A percentile compares a stretch with the other conserved stretches of the same genome.
These are phyloP conservation scores for Wickerhamomyces mucosus DNA, from an alignment of 805 yeast species.

Conservation along the genomic window DNA sequence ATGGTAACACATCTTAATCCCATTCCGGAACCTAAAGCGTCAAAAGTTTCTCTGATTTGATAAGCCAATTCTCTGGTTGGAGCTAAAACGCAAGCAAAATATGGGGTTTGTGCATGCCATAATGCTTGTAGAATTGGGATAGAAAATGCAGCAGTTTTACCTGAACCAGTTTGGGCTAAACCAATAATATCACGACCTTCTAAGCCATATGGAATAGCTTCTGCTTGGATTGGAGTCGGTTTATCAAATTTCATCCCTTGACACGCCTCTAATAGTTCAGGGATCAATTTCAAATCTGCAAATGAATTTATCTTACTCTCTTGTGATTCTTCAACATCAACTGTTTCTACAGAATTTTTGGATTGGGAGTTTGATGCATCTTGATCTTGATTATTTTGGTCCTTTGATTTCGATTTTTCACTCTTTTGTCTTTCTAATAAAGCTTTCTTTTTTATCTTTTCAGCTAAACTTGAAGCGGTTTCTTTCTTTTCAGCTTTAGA, in stretches of 20 bases:
- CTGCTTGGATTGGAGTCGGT: constrained; percentile 92
- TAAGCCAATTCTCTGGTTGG: constrained; percentile 82
- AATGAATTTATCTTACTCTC: constrained; percentile 31
- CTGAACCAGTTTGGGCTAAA: constrained; percentile 95
- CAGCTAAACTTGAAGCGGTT: constrained; percentile 42
- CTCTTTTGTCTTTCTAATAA: constrained; percentile 14
- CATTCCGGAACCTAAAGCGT: constrained; percentile 85
- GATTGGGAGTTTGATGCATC: constrained; percentile 1
- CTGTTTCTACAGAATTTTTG: constrained; percentile 1
- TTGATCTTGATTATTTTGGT: constrained; percentile 2
- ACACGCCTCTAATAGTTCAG: constrained; percentile 75
- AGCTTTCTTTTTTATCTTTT: constrained; percentile 40
- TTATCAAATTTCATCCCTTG: constrained; percentile 60
- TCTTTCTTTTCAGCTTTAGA: constrained; percentile 22
- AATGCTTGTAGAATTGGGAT: constrained; percentile 86
- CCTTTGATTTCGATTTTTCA: constrained; percentile 2
- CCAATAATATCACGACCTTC: constrained; percentile 92
- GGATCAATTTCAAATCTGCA: constrained; percentile 53
- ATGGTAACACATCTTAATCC: constrained; percentile 84
- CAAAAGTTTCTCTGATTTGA: constrained; percentile 90
- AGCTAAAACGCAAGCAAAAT: constrained; percentile 80
- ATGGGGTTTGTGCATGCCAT: constrained; percentile 83
- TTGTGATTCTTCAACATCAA: constrained; percentile 4
- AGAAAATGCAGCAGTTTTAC: constrained; percentile 98
- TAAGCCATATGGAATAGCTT: constrained; percentile 84